Percentiles rank a stretch among this genome's conserved stretches.
Conservation (phyloP, 2,329 filamentous ascomycete species). For the Xylariaceae sp. region DNA sequence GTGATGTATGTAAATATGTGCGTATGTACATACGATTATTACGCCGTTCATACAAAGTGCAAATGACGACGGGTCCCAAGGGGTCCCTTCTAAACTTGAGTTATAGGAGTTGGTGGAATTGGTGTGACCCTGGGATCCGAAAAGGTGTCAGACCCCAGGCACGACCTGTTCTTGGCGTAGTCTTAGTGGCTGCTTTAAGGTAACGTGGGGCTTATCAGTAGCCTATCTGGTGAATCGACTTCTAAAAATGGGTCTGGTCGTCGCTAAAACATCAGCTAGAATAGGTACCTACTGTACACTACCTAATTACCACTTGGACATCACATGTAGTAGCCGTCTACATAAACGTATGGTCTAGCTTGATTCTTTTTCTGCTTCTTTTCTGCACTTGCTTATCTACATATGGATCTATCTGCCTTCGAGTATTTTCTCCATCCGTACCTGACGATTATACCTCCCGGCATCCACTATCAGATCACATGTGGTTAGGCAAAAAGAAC, state of each 20-base stretch:
- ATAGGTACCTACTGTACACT: too few species aligned
- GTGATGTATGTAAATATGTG: neutral
- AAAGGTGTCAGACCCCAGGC: conserved; percentile 9
- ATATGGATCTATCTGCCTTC: too few species aligned
- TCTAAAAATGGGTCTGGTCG: neutral
- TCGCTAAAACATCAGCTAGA: too few species aligned
- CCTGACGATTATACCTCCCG: too few species aligned
- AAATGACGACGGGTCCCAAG: neutral
- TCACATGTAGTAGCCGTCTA: too few species aligned
- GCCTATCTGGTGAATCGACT: neutral
- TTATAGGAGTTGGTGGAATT: neutral
- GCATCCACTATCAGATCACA: neutral
- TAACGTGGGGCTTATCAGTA: conserved; percentile 11
- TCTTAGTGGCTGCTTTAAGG: neutral
- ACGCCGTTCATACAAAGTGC: neutral
- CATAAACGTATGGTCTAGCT: too few species aligned
- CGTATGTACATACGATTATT: neutral
- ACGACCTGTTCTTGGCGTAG: conserved; percentile 14
- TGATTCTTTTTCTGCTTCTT: too few species aligned
- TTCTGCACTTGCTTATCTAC: too few species aligned
- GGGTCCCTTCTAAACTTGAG: neutral
- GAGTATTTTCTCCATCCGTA: too few species aligned
- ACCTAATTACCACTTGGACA: too few species aligned
- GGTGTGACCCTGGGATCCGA: too few species aligned
- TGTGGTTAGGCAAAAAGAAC: neutral